phyloP scores from a whole-genome alignment of 1,284 basidiomycete genomes.

The Rhodotorula sp. region DNA sequence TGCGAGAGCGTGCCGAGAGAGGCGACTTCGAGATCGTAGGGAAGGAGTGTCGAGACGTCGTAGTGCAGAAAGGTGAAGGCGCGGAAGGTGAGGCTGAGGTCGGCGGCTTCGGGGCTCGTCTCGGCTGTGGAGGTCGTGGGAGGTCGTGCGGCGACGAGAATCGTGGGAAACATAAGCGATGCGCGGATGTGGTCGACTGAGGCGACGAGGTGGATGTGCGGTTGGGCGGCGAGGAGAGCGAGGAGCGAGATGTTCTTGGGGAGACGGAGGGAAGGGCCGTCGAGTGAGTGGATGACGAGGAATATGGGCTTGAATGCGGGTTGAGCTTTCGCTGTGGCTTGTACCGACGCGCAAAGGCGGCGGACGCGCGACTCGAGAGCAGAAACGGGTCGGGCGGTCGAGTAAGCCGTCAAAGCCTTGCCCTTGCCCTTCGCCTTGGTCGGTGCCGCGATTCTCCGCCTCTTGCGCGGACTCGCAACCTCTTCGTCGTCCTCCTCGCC shows the following conservation, averaged over 20 bases:
- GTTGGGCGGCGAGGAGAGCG: constrained; percentile 65
- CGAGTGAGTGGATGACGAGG: constrained; percentile 82
- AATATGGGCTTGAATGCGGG: constrained; percentile 56
- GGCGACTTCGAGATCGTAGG: constrained; percentile 68
- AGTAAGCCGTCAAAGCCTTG: constrained; percentile 2
- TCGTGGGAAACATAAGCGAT: constrained; percentile 63
- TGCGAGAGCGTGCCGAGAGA: constrained; percentile 31
- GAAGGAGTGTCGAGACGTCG: constrained; percentile 73
- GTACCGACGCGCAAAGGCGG: constrained; percentile 24
- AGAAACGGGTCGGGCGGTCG: constrained; percentile 20
- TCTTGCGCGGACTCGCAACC: background rate
- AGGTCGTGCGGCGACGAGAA: constrained; percentile 44
- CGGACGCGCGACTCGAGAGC: constrained; percentile 40
- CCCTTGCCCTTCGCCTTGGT: constrained; percentile 28
- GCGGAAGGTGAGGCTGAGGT: constrained; percentile 55
- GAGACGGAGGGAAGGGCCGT: constrained; percentile 66
- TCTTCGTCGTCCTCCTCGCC: background rate
- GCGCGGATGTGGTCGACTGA: constrained; percentile 82
- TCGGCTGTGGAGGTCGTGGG: background rate
- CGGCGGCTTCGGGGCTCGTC: constrained; percentile 54
- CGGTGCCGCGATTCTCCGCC: constrained; percentile 30
- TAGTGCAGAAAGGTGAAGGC: constrained; percentile 85
- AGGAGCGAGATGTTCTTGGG: constrained; percentile 63
- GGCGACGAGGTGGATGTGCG: constrained; percentile 71
- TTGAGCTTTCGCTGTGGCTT: background rate